Evolutionary conservation across 2,329 filamentous ascomycete genomes (phyloP).

Genomic region (Nigrospora sphaerica): DNA sequence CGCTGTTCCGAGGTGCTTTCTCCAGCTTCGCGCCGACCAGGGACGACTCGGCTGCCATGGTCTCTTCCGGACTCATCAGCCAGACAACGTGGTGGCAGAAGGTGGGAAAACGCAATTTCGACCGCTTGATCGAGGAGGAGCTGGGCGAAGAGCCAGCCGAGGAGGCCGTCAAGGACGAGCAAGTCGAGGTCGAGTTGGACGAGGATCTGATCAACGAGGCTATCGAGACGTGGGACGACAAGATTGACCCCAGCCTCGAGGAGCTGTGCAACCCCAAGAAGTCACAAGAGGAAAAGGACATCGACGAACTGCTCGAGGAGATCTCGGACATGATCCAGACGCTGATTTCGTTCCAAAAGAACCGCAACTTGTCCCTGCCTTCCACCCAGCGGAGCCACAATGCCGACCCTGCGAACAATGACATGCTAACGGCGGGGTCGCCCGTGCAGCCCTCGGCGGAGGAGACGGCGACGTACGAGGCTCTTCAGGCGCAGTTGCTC

Average conservation of each 20-base stretch:
- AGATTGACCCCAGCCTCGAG: constrained; percentile 51
- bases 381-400: constrained; percentile 46
- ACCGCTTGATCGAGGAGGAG: constrained; percentile 53
- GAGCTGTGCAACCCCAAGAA: constrained; percentile 42
- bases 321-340: constrained; percentile 73
- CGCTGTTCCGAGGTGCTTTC: constrained; percentile 69
- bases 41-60: constrained; percentile 64
- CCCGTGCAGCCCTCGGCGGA: constrained; percentile 60
- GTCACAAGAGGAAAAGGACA: constrained; percentile 49
- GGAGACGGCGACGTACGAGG: constrained; percentile 57
- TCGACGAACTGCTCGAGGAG: constrained; percentile 63
- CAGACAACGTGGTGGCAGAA: constrained; percentile 70
- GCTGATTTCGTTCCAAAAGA: constrained; percentile 70
- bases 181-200: constrained; percentile 29
- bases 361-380: constrained; percentile 64
- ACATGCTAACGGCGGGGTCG: constrained; percentile 61
- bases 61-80: constrained; percentile 60
- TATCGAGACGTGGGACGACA: constrained; percentile 53
- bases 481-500: constrained; percentile 67
- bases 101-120: constrained; percentile 57
- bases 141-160: constrained; percentile 25
- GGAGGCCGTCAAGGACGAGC: constrained; percentile 21
- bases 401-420: constrained; percentile 56
- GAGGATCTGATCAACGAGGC: constrained; percentile 45
- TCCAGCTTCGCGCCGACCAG: constrained; percentile 72